These are phyloP conservation scores for Podospora australis DNA, from an alignment of 495 filamentous ascomycete genomes.

Conservation along the genomic window DNA sequence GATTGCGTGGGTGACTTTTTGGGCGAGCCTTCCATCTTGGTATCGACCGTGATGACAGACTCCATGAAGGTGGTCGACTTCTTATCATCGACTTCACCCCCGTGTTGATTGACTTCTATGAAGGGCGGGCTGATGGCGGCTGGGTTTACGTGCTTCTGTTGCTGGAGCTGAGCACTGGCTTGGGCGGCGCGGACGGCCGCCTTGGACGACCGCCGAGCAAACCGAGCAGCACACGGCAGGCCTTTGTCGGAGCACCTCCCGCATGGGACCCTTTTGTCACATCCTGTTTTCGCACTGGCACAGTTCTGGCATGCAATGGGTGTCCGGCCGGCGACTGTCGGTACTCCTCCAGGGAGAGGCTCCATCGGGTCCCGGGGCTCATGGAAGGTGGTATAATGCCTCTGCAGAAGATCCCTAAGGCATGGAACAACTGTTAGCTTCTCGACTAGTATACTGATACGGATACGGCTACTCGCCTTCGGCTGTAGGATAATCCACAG, in stretches of 20 bases:
- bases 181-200: constrained; percentile 31
- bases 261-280: constrained; percentile 60
- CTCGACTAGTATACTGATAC: neutral
- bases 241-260: constrained; percentile 52
- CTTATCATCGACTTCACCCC: constrained; percentile 15
- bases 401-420: constrained; percentile 52
- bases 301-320: constrained; percentile 55
- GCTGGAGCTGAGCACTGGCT: constrained; percentile 17
- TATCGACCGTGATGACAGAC: constrained; percentile 20
- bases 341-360: constrained; percentile 30
- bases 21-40: constrained; percentile 18
- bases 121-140: constrained; percentile 23
- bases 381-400: constrained; percentile 50
- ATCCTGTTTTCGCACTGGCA: constrained; percentile 58
- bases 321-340: constrained; percentile 31
- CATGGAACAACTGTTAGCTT: constrained; percentile 15
- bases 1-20: constrained; percentile 29
- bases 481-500: constrained; percentile 56
- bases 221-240: constrained; percentile 48
- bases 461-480: constrained; percentile 40
- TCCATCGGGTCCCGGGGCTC: constrained; percentile 38
- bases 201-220: constrained; percentile 51
- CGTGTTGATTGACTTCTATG: constrained; percentile 34
- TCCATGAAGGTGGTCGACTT: constrained; percentile 24
- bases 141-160: constrained; percentile 20